Evolutionary conservation across 108 stramenopile species (phyloP).

Genomic region (Nitzschia palea): DNA sequence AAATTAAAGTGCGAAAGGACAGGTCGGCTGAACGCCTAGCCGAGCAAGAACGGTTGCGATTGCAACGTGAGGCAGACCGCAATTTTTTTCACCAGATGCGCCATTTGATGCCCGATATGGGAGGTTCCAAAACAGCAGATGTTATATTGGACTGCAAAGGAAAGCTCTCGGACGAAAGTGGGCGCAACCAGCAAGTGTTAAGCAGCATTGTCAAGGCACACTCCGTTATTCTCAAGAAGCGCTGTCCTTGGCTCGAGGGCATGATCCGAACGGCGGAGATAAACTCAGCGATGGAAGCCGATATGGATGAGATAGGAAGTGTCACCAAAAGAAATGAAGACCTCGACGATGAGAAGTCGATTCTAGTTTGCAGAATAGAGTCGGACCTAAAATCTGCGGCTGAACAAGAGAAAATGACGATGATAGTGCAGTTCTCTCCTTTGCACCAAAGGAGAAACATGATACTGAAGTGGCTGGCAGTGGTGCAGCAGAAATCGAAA

Average conservation of each 20-base stretch:
- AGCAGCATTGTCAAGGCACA: constrained; percentile 59
- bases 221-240: constrained; percentile 53
- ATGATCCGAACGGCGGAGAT: constrained; percentile 52
- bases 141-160: constrained; percentile 75
- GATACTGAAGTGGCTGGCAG: constrained; percentile 14
- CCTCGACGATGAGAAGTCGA: neutral
- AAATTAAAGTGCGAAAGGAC: constrained; percentile 56
- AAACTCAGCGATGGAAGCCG: constrained; percentile 2
- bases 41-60: constrained; percentile 39
- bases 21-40: constrained; percentile 35
- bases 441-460: constrained; percentile 14
- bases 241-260: constrained; percentile 69
- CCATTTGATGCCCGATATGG: constrained; percentile 45
- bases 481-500: constrained; percentile 52
- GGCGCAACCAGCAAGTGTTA: constrained; percentile 65
- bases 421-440: constrained; percentile 30
- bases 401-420: constrained; percentile 59
- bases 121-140: constrained; percentile 41
- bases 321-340: neutral
- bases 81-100: constrained; percentile 65
- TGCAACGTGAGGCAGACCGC: constrained; percentile 67
- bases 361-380: constrained; percentile 31
- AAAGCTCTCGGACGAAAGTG: constrained; percentile 64
- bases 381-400: constrained; percentile 6
- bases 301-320: neutral